A percentile compares a stretch with the other conserved stretches of the same genome.
Conservation (phyloP, 2,329 filamentous ascomycete species). For the Sporothrix variecibatus region DNA sequence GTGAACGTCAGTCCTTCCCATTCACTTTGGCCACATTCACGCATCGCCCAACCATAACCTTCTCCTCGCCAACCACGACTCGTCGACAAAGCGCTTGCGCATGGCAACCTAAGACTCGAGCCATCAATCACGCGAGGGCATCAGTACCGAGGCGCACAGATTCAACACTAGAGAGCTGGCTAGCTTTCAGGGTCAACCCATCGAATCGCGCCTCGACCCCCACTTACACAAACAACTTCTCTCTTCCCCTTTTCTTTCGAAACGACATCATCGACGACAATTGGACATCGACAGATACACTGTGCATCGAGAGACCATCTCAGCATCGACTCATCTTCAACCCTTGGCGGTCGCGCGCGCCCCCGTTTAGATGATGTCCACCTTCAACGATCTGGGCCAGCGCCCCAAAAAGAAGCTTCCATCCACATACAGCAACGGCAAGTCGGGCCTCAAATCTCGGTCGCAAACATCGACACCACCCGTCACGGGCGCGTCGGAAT, state of each 20-base stretch:
- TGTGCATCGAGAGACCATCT: not conserved
- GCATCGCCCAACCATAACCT: not conserved
- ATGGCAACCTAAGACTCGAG: not conserved
- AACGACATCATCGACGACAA: not conserved
- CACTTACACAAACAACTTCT: not conserved
- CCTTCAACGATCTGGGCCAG: slow-evolving; percentile 31
- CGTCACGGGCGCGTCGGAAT: slow-evolving; percentile 14
- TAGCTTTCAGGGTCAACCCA: not conserved
- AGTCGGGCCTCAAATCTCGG: slow-evolving; percentile 32
- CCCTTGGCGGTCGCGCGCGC: slow-evolving; percentile 3
- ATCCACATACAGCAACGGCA: slow-evolving; percentile 36
- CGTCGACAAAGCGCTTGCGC: not conserved
- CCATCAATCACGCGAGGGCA: not conserved
- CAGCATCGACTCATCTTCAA: not conserved
- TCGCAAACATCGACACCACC: slow-evolving; percentile 24
- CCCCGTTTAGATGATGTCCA: slow-evolving; percentile 33
- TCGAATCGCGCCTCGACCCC: not conserved
- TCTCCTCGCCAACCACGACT: not conserved
- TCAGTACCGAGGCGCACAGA: not conserved
- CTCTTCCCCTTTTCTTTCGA: not conserved
- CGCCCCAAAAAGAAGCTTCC: slow-evolving; percentile 36
- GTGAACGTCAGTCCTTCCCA: not conserved
- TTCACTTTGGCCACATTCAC: not conserved
- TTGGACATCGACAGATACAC: not conserved
- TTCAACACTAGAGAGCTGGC: not conserved